Evolutionary conservation across 331 rosid species (phyloP).

Genomic region (Pyrus hybrid): DNA sequence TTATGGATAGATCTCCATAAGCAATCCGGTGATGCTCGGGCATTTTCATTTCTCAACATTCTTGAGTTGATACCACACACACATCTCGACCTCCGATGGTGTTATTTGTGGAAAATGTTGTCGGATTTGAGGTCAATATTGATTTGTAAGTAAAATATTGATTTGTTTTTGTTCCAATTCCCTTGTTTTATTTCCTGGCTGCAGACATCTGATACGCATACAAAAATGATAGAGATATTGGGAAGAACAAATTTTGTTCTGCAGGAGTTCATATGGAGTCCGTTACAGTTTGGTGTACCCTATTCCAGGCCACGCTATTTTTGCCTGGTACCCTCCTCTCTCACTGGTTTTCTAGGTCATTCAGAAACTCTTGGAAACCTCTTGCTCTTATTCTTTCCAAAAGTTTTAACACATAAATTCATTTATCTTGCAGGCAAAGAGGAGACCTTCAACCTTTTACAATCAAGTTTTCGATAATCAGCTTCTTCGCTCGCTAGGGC

Average conservation of each 20-base stretch:
- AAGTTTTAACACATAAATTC: neutral
- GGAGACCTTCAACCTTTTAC: slow-evolving; percentile 51
- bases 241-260: slow-evolving; percentile 44
- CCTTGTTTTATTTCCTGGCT: neutral
- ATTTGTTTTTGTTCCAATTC: neutral
- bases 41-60: slow-evolving; percentile 87
- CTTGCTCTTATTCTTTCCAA: neutral
- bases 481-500: slow-evolving; percentile 43
- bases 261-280: slow-evolving; percentile 85
- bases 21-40: slow-evolving; percentile 87
- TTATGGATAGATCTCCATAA: slow-evolving; percentile 72
- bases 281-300: slow-evolving; percentile 89
- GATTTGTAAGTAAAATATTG: neutral
- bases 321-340: slow-evolving; percentile 58
- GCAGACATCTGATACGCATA: slow-evolving; percentile 84
- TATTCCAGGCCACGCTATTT: slow-evolving; percentile 93
- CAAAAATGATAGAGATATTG: slow-evolving; percentile 65
- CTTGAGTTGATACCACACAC: slow-evolving; percentile 67
- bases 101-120: slow-evolving; percentile 89
- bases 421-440: slow-evolving; percentile 59
- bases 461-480: slow-evolving; percentile 31
- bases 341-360: neutral
- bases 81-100: slow-evolving; percentile 54
- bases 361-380: neutral
- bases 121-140: slow-evolving; percentile 91